A percentile compares a stretch with the other conserved stretches of the same genome.
Conservation (phyloP, 192 early-diverging fungal genomes). For the Coemansia brasiliensis region DNA sequence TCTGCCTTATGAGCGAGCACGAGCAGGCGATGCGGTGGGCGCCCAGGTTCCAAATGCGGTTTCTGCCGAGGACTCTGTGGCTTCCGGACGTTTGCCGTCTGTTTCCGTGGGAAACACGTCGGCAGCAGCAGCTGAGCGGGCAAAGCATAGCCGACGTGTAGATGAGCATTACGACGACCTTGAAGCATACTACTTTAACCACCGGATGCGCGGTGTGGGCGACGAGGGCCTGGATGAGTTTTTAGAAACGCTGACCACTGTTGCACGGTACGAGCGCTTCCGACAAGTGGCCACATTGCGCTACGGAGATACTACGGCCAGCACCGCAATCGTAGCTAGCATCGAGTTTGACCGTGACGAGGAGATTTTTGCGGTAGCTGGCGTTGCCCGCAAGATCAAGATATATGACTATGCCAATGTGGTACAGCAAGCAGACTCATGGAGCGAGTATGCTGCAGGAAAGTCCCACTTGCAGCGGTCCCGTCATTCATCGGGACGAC, state of each 20-base stretch:
- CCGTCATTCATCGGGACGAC: slow-evolving; percentile 5
- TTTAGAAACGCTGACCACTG: slow-evolving; percentile 63
- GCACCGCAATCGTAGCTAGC: slow-evolving; percentile 83
- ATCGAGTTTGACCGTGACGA: slow-evolving; percentile 95
- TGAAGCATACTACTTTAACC: slow-evolving; percentile 70
- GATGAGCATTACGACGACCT: slow-evolving; percentile 70
- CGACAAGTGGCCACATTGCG: slow-evolving; percentile 74
- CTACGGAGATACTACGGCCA: slow-evolving; percentile 71
- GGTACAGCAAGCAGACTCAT: slow-evolving; percentile 47
- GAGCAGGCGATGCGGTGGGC: slow-evolving; percentile 15
- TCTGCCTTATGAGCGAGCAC: slow-evolving; percentile 1
- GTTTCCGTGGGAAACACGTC: neutral
- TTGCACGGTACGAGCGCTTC: slow-evolving; percentile 70
- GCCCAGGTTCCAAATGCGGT: slow-evolving; percentile 42
- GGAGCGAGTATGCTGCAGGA: slow-evolving; percentile 30
- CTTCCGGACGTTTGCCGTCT: neutral
- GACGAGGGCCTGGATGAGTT: slow-evolving; percentile 48
- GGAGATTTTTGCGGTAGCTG: slow-evolving; percentile 91
- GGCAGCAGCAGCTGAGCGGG: slow-evolving; percentile 2
- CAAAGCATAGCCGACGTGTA: slow-evolving; percentile 45
- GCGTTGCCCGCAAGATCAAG: slow-evolving; percentile 90
- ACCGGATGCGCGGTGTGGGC: slow-evolving; percentile 54
- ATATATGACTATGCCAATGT: slow-evolving; percentile 79
- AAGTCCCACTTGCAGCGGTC: slow-evolving; percentile 20
- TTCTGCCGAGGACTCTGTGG: slow-evolving; percentile 6